These are phyloP conservation scores for Aleurites moluccanus DNA, from an alignment of 441 rosid genomes.

Conservation along the genomic window DNA sequence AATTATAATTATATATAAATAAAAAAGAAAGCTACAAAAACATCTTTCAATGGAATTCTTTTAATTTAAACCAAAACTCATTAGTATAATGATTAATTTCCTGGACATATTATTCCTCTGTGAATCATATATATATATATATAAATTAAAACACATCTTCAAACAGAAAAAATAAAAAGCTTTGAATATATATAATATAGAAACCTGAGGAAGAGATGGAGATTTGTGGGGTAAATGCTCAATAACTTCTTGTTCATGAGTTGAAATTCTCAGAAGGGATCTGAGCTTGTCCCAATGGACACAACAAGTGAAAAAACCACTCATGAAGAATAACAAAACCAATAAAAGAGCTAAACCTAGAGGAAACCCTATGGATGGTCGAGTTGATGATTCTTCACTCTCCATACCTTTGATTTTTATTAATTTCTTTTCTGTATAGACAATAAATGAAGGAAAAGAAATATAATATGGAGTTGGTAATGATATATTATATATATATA, in stretches of 20 bases:
- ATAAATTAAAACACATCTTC: too few species aligned
- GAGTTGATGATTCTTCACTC: constrained; percentile 25
- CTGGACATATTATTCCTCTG: too few species aligned
- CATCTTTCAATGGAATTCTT: too few species aligned
- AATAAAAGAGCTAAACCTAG: constrained; percentile 43
- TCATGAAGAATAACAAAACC: constrained; percentile 32
- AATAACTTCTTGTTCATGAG: background rate
- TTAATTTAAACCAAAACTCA: too few species aligned
- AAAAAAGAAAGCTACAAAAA: too few species aligned
- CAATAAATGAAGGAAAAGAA: background rate
- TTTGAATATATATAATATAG: too few species aligned
- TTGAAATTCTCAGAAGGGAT: constrained; percentile 23
- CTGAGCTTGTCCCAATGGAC: constrained; percentile 42
- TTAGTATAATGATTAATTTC: too few species aligned
- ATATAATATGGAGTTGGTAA: too few species aligned
- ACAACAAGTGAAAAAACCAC: constrained; percentile 38
- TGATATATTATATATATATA: too few species aligned
- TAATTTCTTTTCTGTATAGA: background rate
- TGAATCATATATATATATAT: too few species aligned
- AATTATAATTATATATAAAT: too few species aligned
- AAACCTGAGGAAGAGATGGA: constrained; percentile 27
- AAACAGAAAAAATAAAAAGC: too few species aligned
- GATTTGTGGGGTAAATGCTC: constrained; percentile 14
- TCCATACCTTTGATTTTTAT: constrained; percentile 12
- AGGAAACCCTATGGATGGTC: constrained; percentile 46